phyloP scores from a whole-genome alignment of 2,329 filamentous ascomycete species.

The Microsporum canis region DNA sequence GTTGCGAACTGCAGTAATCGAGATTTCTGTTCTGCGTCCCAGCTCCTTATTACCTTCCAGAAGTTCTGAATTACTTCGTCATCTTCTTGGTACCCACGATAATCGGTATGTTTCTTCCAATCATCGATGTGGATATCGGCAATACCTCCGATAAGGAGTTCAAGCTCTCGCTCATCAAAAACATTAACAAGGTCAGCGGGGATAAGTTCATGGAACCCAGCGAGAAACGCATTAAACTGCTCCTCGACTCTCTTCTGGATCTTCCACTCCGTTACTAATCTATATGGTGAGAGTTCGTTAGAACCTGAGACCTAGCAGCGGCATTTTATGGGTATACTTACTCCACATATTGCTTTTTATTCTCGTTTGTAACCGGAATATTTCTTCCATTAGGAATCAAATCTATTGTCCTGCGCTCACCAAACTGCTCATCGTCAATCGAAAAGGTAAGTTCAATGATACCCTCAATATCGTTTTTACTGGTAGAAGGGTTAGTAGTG shows the following conservation, averaged over 20 bases:
- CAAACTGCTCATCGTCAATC: slow-evolving; percentile 94
- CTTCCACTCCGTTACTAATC: slow-evolving; percentile 95
- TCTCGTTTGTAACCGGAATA: slow-evolving; percentile 94
- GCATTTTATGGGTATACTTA: slow-evolving; percentile 32
- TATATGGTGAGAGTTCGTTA: slow-evolving; percentile 20
- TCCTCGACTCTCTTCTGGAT: slow-evolving; percentile 97
- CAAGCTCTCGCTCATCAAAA: slow-evolving; percentile 94
- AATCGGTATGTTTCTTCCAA: slow-evolving; percentile 99
- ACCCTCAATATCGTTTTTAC: slow-evolving; percentile 90
- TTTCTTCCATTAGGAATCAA: slow-evolving; percentile 80
- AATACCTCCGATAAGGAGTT: slow-evolving; percentile 93
- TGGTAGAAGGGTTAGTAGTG: slow-evolving; percentile 22
- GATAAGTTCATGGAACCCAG: slow-evolving; percentile 95
- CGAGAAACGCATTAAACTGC: slow-evolving; percentile 96
- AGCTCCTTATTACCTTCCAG: slow-evolving; percentile 89
- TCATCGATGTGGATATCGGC: slow-evolving; percentile 99
- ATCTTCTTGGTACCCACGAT: slow-evolving; percentile 93
- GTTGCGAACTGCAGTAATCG: slow-evolving; percentile 93
- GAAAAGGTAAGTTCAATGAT: slow-evolving; percentile 94
- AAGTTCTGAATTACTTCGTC: slow-evolving; percentile 98
- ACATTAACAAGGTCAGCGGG: slow-evolving; percentile 94
- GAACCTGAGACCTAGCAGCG: background rate
- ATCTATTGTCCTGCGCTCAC: slow-evolving; percentile 86
- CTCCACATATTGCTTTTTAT: slow-evolving; percentile 98
- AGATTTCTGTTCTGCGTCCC: slow-evolving; percentile 98